These are phyloP conservation scores for Xylariales sp. DNA, from an alignment of 2,329 filamentous ascomycete genomes.

Conservation along the genomic window DNA sequence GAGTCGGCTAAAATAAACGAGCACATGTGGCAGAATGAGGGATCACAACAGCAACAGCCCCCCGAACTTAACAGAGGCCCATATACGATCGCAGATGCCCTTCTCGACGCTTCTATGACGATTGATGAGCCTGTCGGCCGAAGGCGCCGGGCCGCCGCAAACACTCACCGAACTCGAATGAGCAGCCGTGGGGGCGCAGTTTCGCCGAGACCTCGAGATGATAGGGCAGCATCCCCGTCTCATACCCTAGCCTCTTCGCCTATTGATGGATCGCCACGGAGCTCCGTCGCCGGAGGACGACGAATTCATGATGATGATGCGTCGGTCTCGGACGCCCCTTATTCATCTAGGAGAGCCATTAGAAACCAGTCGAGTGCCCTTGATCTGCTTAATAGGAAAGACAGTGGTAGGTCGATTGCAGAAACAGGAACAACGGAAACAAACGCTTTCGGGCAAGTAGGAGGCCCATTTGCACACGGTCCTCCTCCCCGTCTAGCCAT, in stretches of 20 bases:
- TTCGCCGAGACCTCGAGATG: constrained; percentile 54
- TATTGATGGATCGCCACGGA: constrained; percentile 54
- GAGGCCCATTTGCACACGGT: constrained; percentile 63
- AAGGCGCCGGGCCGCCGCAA: constrained; percentile 63
- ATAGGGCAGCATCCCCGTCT: constrained; percentile 44
- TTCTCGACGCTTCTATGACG: constrained; percentile 90
- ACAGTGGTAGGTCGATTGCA: constrained; percentile 67
- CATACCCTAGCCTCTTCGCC: constrained; percentile 47
- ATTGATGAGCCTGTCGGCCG: constrained; percentile 75
- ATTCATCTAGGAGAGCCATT: constrained; percentile 59
- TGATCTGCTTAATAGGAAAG: constrained; percentile 68
- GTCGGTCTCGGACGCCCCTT: constrained; percentile 56
- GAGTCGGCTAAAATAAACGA: constrained; percentile 70
- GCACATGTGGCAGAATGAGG: constrained; percentile 45
- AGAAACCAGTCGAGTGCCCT: constrained; percentile 70
- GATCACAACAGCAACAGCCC: constrained; percentile 47
- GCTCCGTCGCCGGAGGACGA: constrained; percentile 49
- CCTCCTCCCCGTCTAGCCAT: constrained; percentile 50
- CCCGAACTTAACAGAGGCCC: constrained; percentile 56
- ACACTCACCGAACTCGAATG: constrained; percentile 61
- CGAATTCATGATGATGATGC: constrained; percentile 50
- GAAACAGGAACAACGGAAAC: constrained; percentile 70
- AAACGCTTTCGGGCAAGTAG: constrained; percentile 70
- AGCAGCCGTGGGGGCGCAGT: constrained; percentile 51
- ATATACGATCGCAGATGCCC: constrained; percentile 88